Base-by-base conservation (phyloP, 2,329 filamentous ascomycete species). In the Lizonia empirigonia region DNA sequence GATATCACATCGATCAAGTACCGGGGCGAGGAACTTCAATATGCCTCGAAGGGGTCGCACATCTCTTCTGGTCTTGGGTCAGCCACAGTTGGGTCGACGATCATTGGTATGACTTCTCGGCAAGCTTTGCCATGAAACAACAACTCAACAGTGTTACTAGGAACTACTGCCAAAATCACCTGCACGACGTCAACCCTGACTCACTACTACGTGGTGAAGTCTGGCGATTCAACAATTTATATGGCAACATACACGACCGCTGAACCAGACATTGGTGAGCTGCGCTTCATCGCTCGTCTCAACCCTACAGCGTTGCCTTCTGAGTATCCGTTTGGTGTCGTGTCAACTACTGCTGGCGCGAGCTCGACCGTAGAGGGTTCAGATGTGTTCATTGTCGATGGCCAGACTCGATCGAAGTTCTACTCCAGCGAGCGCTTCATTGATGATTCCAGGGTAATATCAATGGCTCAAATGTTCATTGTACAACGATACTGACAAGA, bases 401-500 rank as follows among this genome's bases (percentile, higher is more conserved):
- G 84, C 18, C 75, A 88, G 67, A 88, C 85, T 0, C 80, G 85
- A 30, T 85, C 82, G 71, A 89, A 89, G 69, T 89, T 88, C 76
- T 89, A 86, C 74, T 86, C 83, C 2, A 85, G 82, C 51, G 77
- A 86, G 55, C 79, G 85, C n/a, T 88, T 87, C 71, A 88, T 89
- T 64, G 86, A 89, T 65, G 85, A 87, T 60, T 47, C 42, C 15
- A 47, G 41, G 34, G 62, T 64, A 37, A 60, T 51, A 4, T 23
- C 12, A 10, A 6, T 13, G 6, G n/a, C 4, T 18, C 16, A 23
- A 6, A n/a, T n/a, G 7, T 7, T 27, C 15, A 3, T 6, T n/a
- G 1, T 8, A 5, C 2, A 16, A 2, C 22, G 16, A 19, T 33
- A 15, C 55, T 47, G 29, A 40, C 16, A 75, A 82, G 35, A 78